Evolutionary conservation across 2,329 filamentous ascomycete genomes (phyloP), one percentile per base, ranked within the genome.

Genomic region (Sarocladiaceae sp.): DNA sequence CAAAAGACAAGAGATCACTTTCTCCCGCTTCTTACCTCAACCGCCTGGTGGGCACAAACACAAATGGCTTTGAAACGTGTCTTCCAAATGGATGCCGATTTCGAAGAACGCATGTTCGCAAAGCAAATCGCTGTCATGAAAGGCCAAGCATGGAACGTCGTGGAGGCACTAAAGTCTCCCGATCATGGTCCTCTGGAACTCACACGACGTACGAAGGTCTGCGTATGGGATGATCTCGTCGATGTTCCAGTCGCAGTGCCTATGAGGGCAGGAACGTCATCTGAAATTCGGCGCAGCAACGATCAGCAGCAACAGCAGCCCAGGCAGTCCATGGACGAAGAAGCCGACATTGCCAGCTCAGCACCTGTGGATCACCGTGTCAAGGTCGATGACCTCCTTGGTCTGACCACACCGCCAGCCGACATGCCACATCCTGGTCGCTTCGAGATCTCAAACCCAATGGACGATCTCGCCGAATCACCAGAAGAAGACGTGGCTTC

Each of bases 41-140:
- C 92, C 23, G 82, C 88, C 50, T 99, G 94, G 94, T 99, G 94
- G 94, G 89, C 86, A 57, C 90, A 97, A 61, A 99, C 94, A 3
- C 91, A 96, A 62, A 75, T 90, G 54, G 88, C 90, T 20, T 75
- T 99, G 35, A 88, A 94, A 51, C 82, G 84, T 56, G 86, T 97
- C 42, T 99, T 99, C 66, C 86, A 90, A 58, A 83, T 95, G 65
- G 94, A 99, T 67, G 84, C 87, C 2, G 94, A 99, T 70, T 99
- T 99, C 69, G 90, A 97, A 66, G 94, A 99, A 72, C 87, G 90
- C 70, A 99, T 99, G 94, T 99, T 96, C 71, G 90, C 90, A n/a
- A 85, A 90, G 59, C 94, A 99, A 65, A 95, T 99, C 56, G 93
- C 94, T 1, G 94, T 99, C 54, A 96, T 99, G 90, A 99, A 99